Evolutionary conservation across 1,139 yeast genomes (phyloP).

Genomic region (Meyerozyma sp.): DNA sequence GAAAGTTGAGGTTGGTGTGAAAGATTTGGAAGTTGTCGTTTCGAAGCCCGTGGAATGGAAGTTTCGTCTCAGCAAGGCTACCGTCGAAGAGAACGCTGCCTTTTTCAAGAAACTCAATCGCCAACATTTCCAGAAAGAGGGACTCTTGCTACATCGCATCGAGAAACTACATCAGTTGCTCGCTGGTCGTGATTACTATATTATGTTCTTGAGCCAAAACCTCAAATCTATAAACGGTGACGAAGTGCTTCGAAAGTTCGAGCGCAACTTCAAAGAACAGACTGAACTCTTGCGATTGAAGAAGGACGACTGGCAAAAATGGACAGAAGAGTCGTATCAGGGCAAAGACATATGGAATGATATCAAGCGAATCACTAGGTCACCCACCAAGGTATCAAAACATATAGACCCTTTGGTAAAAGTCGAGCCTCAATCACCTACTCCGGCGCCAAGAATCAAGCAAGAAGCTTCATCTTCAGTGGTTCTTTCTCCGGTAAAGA

Average conservation of each 20-base stretch:
- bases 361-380: not conserved
- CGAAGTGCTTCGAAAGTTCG: slow-evolving; percentile 26
- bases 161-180: slow-evolving; percentile 18
- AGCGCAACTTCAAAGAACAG: slow-evolving; percentile 11
- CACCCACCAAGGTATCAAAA: not conserved
- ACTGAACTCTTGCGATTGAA: slow-evolving; percentile 1
- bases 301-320: not conserved
- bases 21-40: not conserved
- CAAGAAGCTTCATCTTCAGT: not conserved
- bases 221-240: slow-evolving; percentile 33
- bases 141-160: slow-evolving; percentile 16
- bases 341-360: not conserved
- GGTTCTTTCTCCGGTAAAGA: not conserved
- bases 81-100: slow-evolving; percentile 6
- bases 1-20: not conserved
- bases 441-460: not conserved
- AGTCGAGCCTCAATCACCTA: not conserved
- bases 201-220: slow-evolving; percentile 29
- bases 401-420: not conserved
- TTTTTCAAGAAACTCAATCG: slow-evolving; percentile 17
- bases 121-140: slow-evolving; percentile 21
- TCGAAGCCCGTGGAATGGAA: slow-evolving; percentile 16
- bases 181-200: slow-evolving; percentile 29
- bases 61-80: slow-evolving; percentile 12
- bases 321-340: not conserved